These are phyloP conservation scores for Cicer pinnatifidum DNA, from an alignment of 306 rosid genomes.

Conservation along the genomic window DNA sequence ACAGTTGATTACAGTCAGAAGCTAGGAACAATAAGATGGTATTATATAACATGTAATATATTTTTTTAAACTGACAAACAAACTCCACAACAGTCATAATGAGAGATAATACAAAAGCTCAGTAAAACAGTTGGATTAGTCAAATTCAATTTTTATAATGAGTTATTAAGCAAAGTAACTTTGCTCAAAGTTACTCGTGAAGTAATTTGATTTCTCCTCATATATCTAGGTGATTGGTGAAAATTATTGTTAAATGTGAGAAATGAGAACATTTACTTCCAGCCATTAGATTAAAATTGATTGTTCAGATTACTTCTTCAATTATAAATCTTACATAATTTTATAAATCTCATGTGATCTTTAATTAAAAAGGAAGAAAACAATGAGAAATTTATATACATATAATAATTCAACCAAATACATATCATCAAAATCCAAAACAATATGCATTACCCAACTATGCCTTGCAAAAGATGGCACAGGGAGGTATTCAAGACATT, in stretches of 20 bases:
- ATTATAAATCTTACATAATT: background rate
- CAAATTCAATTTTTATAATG: no score
- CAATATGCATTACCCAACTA: constrained; percentile 23
- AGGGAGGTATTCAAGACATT: constrained; percentile 32
- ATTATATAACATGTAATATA: background rate
- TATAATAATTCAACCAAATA: constrained; percentile 19
- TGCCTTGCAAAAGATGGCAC: constrained; percentile 14
- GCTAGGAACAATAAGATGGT: background rate
- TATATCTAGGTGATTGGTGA: background rate
- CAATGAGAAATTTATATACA: background rate
- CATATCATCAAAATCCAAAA: constrained; percentile 33
- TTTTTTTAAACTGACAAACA: background rate
- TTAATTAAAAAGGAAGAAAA: background rate
- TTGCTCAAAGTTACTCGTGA: no score
- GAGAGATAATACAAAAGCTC: constrained; percentile 15
- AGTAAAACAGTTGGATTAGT: no score
- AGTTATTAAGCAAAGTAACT: no score
- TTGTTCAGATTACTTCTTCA: background rate
- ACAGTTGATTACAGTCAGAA: constrained; percentile 1
- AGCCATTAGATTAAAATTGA: background rate
- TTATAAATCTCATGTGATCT: background rate
- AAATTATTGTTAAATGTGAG: background rate
- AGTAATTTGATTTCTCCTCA: no score
- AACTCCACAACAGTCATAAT: constrained; percentile 6
- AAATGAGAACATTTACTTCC: constrained; percentile 7